Evolutionary conservation across 352 stramenopile species (phyloP), one percentile per base, ranked within the genome.

Genomic region (Thalassiosira exigua): DNA sequence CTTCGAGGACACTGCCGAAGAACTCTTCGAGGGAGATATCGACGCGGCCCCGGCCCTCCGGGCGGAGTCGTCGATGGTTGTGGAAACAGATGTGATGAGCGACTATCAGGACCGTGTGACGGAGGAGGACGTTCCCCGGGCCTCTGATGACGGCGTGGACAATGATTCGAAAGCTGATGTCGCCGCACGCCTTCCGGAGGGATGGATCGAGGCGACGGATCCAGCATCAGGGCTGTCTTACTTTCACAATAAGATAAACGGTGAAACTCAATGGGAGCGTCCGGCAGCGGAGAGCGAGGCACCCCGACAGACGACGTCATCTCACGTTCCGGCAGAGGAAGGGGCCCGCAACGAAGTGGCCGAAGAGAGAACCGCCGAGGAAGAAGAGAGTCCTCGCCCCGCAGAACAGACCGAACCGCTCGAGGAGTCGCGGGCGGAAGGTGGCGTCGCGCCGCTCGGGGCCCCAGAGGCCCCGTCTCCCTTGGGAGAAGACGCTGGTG

Each of bases 231-330:
- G 7, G 36, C 14, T 14, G 5, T 7, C 36, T 39, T 98, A 98
- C 87, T 98, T 98, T 75, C 97, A 96, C 77, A 96, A 98, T 84
- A 86, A 90, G 9, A 74, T 95, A 21, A 98, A 95, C 9, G 94
- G 95, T 12, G 90, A 97, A 86, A 98, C 95, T 33, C 95, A 94
- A 44, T 98, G 95, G 96, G 96, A 97, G 64, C 95, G 93, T 60
- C 14, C 36, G 36, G 36, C 7, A 44, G 14, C 36, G 36, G 36
- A 44, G 36, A 44, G 7, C 36, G 36, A 44, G 36, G 36, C 7
- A 7, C 7, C 7, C 7, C 7, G 7, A 44, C 14, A 14, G 36
- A 14, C 36, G 14, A 7, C 36, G 36, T 14, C 14, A 14, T 7
- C 36, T 14, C 7, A 7, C 36, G 14, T 44, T 44, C 36, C 11